A percentile compares a stretch with the other conserved stretches of the same genome.
Evolutionary conservation across 2,329 filamentous ascomycete species (phyloP).

Genomic region (Fusarium longipes): DNA sequence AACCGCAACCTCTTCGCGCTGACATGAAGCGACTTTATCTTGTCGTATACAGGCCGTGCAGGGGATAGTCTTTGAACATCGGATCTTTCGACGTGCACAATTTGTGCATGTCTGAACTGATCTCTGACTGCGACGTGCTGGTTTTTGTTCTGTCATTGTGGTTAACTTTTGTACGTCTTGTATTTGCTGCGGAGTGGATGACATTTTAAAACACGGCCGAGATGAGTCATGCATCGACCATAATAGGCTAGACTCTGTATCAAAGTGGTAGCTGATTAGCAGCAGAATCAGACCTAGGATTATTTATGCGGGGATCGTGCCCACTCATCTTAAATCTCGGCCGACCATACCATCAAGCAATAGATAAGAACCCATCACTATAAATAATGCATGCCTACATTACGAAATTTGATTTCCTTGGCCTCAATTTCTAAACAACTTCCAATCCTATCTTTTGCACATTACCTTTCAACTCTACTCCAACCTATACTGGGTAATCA

Average conservation of each 20-base stretch:
- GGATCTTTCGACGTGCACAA: neutral
- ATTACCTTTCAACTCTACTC: neutral
- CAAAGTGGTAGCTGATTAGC: neutral
- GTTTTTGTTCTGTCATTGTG: neutral
- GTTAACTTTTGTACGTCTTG: neutral
- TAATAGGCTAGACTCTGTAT: neutral
- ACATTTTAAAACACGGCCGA: constrained; percentile 1
- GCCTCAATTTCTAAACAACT: neutral
- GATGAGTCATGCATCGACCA: neutral
- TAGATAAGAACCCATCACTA: too few relatives aligned
- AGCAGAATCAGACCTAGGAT: too few relatives aligned
- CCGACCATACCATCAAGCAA: neutral
- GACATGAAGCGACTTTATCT: neutral
- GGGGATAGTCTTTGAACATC: constrained; percentile 2
- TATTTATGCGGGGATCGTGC: too few relatives aligned
- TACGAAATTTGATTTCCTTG: too few relatives aligned
- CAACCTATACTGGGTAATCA: neutral
- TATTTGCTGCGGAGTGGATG: neutral
- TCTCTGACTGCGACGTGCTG: neutral
- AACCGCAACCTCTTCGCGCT: neutral
- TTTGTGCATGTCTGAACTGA: neutral
- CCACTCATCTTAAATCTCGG: too few relatives aligned
- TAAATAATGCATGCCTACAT: too few relatives aligned
- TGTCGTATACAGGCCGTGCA: neutral
- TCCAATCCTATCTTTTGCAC: neutral